phyloP scores from a whole-genome alignment of 345 rosid genomes.

The Brassica carinata region DNA sequence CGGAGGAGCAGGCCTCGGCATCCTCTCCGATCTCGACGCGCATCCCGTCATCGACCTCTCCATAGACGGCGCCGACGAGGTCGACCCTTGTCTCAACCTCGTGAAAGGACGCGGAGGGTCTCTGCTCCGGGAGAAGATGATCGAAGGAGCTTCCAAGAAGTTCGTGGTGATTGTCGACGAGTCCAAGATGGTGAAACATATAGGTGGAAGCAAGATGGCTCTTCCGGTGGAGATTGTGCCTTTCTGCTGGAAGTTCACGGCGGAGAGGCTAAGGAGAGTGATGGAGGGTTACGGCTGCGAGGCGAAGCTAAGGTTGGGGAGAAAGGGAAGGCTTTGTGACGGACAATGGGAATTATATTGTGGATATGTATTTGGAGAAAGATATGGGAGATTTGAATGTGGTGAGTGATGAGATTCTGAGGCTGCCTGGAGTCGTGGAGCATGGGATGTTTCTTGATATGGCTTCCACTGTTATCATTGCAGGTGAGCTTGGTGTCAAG shows the following conservation, averaged over 20 bases:
- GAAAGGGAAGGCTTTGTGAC: slow-evolving; percentile 67
- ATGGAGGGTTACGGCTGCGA: slow-evolving; percentile 65
- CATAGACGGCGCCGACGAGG: slow-evolving; percentile 98
- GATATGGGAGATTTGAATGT: slow-evolving; percentile 76
- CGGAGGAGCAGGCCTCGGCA: slow-evolving; percentile 73
- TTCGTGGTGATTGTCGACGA: slow-evolving; percentile 81
- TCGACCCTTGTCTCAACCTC: slow-evolving; percentile 72
- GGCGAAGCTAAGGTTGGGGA: slow-evolving; percentile 45
- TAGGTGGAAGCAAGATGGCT: slow-evolving; percentile 79
- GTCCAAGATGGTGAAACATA: slow-evolving; percentile 56
- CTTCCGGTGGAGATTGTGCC: slow-evolving; percentile 89
- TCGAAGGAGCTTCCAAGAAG: slow-evolving; percentile 75
- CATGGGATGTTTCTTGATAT: slow-evolving; percentile 95
- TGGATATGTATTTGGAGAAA: slow-evolving; percentile 69
- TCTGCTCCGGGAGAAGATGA: slow-evolving; percentile 87
- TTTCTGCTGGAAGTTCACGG: slow-evolving; percentile 79
- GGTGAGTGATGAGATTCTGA: slow-evolving; percentile 69
- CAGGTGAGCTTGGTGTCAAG: slow-evolving; percentile 78
- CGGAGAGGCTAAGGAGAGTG: slow-evolving; percentile 50
- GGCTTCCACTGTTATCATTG: slow-evolving; percentile 92
- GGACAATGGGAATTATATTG: slow-evolving; percentile 81
- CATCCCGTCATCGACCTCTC: slow-evolving; percentile 76
- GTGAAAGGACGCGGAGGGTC: slow-evolving; percentile 98
- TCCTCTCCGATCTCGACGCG: slow-evolving; percentile 74
- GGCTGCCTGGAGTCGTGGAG: slow-evolving; percentile 86